Conservation (phyloP, 2,329 filamentous ascomycete genomes). For the Fusarium guadeloupense region DNA sequence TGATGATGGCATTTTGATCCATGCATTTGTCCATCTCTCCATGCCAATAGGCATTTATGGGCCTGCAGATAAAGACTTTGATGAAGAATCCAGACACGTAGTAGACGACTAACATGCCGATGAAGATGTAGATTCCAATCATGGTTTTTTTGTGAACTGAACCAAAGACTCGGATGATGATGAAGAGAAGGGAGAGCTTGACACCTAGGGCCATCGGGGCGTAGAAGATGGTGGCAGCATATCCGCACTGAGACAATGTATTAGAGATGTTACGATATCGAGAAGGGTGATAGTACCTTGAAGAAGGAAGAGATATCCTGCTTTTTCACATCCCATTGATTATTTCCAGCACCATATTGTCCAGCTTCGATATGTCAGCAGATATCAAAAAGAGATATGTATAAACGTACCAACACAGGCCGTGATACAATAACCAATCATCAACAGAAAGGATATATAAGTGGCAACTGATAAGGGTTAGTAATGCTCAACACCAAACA, state of each 20-base stretch:
- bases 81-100: slow-evolving; percentile 53
- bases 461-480: slow-evolving; percentile 14
- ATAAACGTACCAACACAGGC: slow-evolving; percentile 17
- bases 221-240: slow-evolving; percentile 56
- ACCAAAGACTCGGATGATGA: slow-evolving; percentile 55
- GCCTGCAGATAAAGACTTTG: slow-evolving; percentile 55
- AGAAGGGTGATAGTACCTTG: slow-evolving; percentile 41
- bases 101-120: slow-evolving; percentile 51
- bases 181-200: slow-evolving; percentile 55
- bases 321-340: slow-evolving; percentile 37
- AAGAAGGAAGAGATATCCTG: slow-evolving; percentile 46
- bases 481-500: neutral
- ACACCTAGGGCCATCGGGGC: slow-evolving; percentile 55
- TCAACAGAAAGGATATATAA: slow-evolving; percentile 28
- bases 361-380: neutral
- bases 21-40: slow-evolving; percentile 46
- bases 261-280: neutral
- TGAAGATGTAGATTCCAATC: slow-evolving; percentile 51
- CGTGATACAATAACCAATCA: slow-evolving; percentile 28
- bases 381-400: neutral
- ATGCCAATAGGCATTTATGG: slow-evolving; percentile 54
- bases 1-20: slow-evolving; percentile 43
- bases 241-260: slow-evolving; percentile 46
- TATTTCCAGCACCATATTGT: slow-evolving; percentile 19
- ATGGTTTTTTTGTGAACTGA: slow-evolving; percentile 51